A percentile compares a stretch with the other conserved stretches of the same genome.
Conservation (phyloP, 768 basidiomycete genomes). For the Roridomyces roridus region DNA sequence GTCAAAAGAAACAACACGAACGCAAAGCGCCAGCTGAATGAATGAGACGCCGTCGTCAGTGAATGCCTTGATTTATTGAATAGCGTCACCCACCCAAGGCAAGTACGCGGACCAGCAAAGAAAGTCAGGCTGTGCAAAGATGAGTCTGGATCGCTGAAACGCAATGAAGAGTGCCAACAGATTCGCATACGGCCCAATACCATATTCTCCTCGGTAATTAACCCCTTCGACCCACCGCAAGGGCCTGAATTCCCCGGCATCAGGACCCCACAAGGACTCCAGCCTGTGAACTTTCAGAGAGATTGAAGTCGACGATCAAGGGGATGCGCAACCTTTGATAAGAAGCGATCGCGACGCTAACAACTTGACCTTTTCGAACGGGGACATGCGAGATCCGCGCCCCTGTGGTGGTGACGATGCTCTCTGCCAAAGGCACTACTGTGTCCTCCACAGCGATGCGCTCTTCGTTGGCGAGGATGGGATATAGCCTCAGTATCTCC, state of each 20-base stretch:
- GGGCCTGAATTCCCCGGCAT: not conserved
- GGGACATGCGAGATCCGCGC: not conserved
- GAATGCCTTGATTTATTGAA: not conserved
- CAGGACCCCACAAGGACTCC: too few species aligned
- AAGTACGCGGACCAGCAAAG: not conserved
- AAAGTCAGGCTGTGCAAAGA: not conserved
- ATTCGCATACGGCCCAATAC: not conserved
- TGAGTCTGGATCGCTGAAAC: too few species aligned
- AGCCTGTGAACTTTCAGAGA: too few species aligned
- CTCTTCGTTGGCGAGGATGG: slow-evolving; percentile 7
- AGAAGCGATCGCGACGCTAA: slow-evolving; percentile 3
- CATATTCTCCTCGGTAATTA: not conserved
- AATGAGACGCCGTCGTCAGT: too few species aligned
- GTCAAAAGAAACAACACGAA: too few species aligned
- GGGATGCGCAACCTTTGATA: slow-evolving; percentile 23
- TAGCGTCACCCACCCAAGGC: not conserved
- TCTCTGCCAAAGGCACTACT: slow-evolving; percentile 7
- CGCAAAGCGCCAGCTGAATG: not conserved
- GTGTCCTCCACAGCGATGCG: slow-evolving; percentile 11
- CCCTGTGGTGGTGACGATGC: not conserved
- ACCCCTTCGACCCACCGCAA: not conserved
- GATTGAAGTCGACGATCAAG: not conserved
- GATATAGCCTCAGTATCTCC: slow-evolving; percentile 21
- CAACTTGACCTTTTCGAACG: slow-evolving; percentile 16
- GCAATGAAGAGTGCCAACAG: not conserved